Evolutionary conservation across 495 filamentous ascomycete species (phyloP).

Genomic region (Penicillium nucicola): DNA sequence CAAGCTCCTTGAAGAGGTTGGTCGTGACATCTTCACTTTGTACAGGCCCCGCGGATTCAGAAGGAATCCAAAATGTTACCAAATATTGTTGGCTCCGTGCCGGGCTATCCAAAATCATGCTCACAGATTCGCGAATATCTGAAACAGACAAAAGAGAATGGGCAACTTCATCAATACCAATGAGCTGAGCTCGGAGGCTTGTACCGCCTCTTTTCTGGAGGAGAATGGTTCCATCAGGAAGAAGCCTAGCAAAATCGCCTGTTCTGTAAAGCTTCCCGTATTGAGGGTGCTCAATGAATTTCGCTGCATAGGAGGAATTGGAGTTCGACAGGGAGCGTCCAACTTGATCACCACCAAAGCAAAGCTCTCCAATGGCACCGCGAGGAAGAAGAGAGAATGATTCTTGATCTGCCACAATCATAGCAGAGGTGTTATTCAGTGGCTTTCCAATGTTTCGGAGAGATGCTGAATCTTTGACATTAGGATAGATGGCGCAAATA

Average conservation of each 20-base stretch:
- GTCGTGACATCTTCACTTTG: conserved; percentile 18
- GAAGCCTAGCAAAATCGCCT: conserved; percentile 68
- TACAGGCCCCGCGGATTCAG: not conserved
- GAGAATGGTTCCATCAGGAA: conserved; percentile 64
- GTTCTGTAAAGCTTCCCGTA: conserved; percentile 69
- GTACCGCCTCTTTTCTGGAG: conserved; percentile 61
- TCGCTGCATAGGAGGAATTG: conserved; percentile 50
- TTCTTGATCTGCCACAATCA: conserved; percentile 51
- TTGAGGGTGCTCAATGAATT: conserved; percentile 61
- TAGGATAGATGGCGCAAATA: conserved; percentile 62
- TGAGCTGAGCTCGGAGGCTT: conserved; percentile 63
- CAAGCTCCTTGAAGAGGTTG: conserved; percentile 39
- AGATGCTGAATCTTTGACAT: conserved; percentile 36
- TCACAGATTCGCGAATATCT: conserved; percentile 49
- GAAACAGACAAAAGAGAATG: conserved; percentile 42
- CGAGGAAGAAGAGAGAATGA: conserved; percentile 49
- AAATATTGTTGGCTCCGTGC: conserved; percentile 38
- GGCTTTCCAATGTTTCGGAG: conserved; percentile 62
- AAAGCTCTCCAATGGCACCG: conserved; percentile 75
- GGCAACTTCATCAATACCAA: conserved; percentile 68
- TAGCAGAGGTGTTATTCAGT: conserved; percentile 67
- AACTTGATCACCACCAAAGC: conserved; percentile 78
- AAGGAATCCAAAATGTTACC: conserved; percentile 57
- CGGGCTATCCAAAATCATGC: conserved; percentile 40
- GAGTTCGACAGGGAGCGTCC: conserved; percentile 38